Evolutionary conservation across 768 basidiomycete species (phyloP), one percentile per base, ranked within the genome.

Genomic region (Tephrocybe rancida): DNA sequence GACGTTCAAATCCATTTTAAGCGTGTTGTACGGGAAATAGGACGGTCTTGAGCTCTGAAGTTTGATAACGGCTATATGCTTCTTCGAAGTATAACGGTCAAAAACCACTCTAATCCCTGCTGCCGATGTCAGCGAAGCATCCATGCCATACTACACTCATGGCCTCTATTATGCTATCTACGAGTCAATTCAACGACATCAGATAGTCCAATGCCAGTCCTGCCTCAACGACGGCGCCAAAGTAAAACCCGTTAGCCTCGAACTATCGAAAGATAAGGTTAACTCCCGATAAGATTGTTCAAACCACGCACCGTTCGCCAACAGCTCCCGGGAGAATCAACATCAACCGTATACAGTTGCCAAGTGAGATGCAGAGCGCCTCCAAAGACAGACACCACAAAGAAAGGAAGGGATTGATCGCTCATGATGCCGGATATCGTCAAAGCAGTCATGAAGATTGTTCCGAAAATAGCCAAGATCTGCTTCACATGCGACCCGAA

Each of bases 401-500:
- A 53, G 44, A 57, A 61, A 2, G 38, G 21, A 10, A 29, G 43
- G 1, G 62, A 55, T n/a, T 67, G 67, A 10, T 39, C 27, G 48
- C 70, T 70, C 39, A 67, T 50, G 29, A 65, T 22, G 3, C 69
- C 70, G 6, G 66, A 64, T 35, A 60, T 19, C 11, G 61, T 42
- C 9, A 75, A 52, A 16, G 61, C 57, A 18, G 46, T 38, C 21
- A 71, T 47, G 21, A 72, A 60, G 1, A 61, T 14, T 9, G 50
- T 39, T 0, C 63, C 68, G 55, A 86, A 80, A 21, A 67, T 52
- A 11, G 73, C 60, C 14, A 85, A 71, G 48, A 84, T 70, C 2
- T 71, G 69, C 30, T 72, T 69, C 22, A 80, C 72, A 26, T 69
- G 62, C 13, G 66, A 61, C 18, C 78, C 81, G 63, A 86, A 86